Conservation (phyloP, 83 land plant species). For the Diphasiastrum complanatum region DNA sequence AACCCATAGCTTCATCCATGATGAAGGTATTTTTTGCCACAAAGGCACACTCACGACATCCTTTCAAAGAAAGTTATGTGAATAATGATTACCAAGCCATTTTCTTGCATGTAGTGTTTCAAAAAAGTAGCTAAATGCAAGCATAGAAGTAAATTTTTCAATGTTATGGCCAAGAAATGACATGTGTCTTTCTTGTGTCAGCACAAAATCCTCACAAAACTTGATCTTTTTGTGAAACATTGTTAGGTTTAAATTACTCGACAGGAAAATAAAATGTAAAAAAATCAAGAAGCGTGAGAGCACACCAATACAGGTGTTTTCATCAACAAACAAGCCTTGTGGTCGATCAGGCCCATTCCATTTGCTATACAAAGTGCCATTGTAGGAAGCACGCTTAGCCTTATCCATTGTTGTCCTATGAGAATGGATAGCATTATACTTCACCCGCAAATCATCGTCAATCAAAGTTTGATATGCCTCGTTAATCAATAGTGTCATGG, state of each 20-base stretch:
- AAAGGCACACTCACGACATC: conserved; percentile 53
- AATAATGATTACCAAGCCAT: too few relatives aligned
- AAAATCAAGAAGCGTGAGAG: not conserved
- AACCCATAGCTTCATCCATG: conserved; percentile 48
- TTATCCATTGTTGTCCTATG: conserved; percentile 12
- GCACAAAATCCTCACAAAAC: not conserved
- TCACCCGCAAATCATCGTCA: conserved; percentile 34
- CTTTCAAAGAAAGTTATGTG: too few relatives aligned
- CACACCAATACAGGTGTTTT: conserved; percentile 54
- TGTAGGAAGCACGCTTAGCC: conserved; percentile 2
- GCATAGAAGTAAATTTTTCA: not conserved
- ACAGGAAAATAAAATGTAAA: not conserved
- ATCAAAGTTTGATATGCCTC: conserved; percentile 46
- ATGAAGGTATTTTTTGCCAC: conserved; percentile 49
- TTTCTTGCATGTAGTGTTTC: too few relatives aligned
- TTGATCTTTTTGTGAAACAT: too few relatives aligned
- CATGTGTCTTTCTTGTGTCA: not conserved
- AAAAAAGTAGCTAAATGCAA: not conserved
- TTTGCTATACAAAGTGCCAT: conserved; percentile 34
- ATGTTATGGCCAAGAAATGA: not conserved
- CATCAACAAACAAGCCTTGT: conserved; percentile 65
- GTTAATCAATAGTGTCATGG: conserved; percentile 45
- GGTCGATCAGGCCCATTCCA: conserved; percentile 69
- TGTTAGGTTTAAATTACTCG: not conserved
- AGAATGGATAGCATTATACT: conserved; percentile 26